These are phyloP conservation scores for Erigeron canadensis DNA, from an alignment of 129 eudicot species.

Conservation along the genomic window DNA sequence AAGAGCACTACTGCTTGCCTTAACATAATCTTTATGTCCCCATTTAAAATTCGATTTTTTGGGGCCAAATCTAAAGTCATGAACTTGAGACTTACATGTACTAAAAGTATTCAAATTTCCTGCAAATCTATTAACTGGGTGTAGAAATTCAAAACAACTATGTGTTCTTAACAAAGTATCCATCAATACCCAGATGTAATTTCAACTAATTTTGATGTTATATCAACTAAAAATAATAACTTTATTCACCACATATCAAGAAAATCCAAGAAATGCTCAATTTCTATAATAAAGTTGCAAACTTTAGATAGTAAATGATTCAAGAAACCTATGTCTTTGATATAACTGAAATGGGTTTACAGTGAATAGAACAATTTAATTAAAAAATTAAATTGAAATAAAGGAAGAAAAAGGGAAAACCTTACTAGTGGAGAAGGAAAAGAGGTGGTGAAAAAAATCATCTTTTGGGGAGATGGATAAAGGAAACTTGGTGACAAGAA, in stretches of 20 bases:
- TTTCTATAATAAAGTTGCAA: constrained; percentile 12
- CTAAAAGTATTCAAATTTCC: constrained; percentile 50
- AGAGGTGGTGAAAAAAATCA: too few species aligned
- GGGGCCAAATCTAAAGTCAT: constrained; percentile 39
- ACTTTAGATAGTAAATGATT: constrained; percentile 15
- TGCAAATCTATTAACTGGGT: constrained; percentile 57
- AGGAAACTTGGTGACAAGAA: too few species aligned
- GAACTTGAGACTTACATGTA: constrained; percentile 46
- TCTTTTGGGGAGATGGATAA: constrained; percentile 26
- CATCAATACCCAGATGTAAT: constrained; percentile 43
- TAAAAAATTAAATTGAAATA: too few species aligned
- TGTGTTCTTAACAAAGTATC: constrained; percentile 80
- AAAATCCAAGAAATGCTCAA: too few species aligned
- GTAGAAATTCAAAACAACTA: constrained; percentile 71
- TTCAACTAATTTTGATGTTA: background rate
- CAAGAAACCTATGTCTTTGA: too few species aligned
- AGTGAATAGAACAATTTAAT: too few species aligned
- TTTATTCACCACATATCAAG: constrained; percentile 16
- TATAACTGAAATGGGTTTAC: too few species aligned
- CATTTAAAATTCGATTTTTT: constrained; percentile 49
- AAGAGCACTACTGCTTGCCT: constrained; percentile 66
- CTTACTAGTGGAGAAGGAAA: constrained; percentile 34
- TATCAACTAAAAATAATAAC: background rate
- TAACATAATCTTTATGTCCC: constrained; percentile 46
- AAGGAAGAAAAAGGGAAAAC: constrained; percentile 21